Evolutionary conservation across 768 basidiomycete genomes (phyloP).

Genomic region (Ramaria sp.): DNA sequence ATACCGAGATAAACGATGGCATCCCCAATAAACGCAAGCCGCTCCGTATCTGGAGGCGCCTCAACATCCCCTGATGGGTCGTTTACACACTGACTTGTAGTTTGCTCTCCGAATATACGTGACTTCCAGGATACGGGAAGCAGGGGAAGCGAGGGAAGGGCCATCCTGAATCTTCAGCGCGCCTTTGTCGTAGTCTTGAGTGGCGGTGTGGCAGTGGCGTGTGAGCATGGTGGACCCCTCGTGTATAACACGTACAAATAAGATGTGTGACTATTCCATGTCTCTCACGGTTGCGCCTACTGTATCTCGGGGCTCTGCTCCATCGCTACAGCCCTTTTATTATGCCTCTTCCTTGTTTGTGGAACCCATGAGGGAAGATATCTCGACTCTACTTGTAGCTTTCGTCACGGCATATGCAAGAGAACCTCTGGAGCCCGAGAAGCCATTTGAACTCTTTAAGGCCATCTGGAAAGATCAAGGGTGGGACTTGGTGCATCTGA

Average conservation of each 20-base stretch:
- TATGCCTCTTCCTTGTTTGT: conserved; percentile 74
- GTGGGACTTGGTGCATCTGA: conserved; percentile 72
- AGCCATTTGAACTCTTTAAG: conserved; percentile 67
- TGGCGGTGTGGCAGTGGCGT: too few relatives aligned
- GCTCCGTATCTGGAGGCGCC: background rate
- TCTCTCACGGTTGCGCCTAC: conserved; percentile 45
- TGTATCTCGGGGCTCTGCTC: conserved; percentile 40
- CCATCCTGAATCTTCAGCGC: background rate
- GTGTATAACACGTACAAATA: too few relatives aligned
- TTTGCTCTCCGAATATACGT: background rate
- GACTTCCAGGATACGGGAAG: background rate
- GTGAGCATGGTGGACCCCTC: too few relatives aligned
- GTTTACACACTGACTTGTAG: background rate
- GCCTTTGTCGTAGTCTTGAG: background rate
- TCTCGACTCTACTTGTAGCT: conserved; percentile 38
- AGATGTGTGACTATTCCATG: conserved; percentile 17
- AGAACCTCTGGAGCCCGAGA: conserved; percentile 17
- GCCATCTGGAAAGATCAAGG: conserved; percentile 52
- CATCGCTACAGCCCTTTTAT: conserved; percentile 61
- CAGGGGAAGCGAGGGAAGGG: background rate
- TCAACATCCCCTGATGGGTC: background rate
- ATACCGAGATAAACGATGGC: background rate
- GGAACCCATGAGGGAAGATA: conserved; percentile 51
- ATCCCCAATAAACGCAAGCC: background rate
- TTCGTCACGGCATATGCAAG: conserved; percentile 41